phyloP scores from a whole-genome alignment of 1,284 basidiomycete genomes.

The Apiotrichum sp. region DNA sequence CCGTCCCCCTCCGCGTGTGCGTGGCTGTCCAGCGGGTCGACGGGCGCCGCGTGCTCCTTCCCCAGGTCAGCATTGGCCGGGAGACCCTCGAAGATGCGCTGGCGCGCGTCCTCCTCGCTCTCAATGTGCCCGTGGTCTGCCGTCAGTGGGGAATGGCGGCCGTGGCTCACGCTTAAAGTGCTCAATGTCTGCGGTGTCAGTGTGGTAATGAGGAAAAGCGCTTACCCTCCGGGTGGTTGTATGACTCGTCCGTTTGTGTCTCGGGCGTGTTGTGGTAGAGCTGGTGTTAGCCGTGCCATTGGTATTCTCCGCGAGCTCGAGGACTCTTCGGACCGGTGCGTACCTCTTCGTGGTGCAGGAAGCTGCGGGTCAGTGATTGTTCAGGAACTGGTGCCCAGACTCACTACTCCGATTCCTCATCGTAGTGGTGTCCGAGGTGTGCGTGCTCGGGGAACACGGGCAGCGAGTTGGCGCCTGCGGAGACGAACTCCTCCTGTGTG shows the following conservation, averaged over 20 bases:
- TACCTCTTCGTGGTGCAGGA: conserved; percentile 83
- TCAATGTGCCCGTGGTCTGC: conserved; percentile 77
- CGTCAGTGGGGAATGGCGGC: background rate
- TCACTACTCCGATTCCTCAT: conserved; percentile 52
- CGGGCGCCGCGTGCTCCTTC: conserved; percentile 33
- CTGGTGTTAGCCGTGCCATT: conserved; percentile 41
- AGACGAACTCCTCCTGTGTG: conserved; percentile 70
- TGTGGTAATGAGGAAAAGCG: conserved; percentile 4
- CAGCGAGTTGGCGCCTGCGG: conserved; percentile 64
- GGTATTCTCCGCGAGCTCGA: too few relatives aligned
- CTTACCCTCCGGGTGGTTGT: conserved; percentile 84
- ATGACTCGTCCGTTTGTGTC: conserved; percentile 91
- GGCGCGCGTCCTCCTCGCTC: conserved; percentile 61
- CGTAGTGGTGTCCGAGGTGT: conserved; percentile 63
- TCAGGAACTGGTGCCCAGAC: conserved; percentile 9
- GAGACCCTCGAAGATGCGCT: conserved; percentile 45
- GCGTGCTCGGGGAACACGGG: conserved; percentile 89
- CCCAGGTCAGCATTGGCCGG: conserved; percentile 31
- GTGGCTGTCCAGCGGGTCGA: conserved; percentile 41
- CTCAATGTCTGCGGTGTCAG: conserved; percentile 28
- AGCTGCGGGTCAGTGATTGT: conserved; percentile 44
- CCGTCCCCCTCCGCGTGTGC: conserved; percentile 40
- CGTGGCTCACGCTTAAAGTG: conserved; percentile 32
- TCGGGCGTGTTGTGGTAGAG: conserved; percentile 90
- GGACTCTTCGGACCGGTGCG: background rate